Percentiles rank a stretch among this genome's conserved stretches.
These are phyloP conservation scores for Neonectria hederae DNA, from an alignment of 2,329 filamentous ascomycete genomes.

Conservation along the genomic window DNA sequence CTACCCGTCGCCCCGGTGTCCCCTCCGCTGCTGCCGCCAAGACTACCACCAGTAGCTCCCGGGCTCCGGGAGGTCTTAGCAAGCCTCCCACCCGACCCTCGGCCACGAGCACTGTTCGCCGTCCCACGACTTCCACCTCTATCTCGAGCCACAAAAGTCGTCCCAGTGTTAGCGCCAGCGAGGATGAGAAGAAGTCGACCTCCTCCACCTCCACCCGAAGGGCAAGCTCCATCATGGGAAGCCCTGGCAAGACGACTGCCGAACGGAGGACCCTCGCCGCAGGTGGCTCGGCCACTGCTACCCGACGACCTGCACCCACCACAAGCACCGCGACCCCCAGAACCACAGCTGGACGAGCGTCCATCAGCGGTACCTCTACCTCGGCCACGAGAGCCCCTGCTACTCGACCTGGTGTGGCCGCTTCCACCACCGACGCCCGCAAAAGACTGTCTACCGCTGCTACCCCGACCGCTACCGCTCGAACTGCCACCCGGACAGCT, in stretches of 20 bases:
- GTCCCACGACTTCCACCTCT: slow-evolving; percentile 49
- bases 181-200: slow-evolving; percentile 59
- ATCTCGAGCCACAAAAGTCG: slow-evolving; percentile 56
- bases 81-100: slow-evolving; percentile 61
- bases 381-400: slow-evolving; percentile 50
- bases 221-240: slow-evolving; percentile 55
- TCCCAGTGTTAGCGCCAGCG: slow-evolving; percentile 59
- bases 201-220: slow-evolving; percentile 53
- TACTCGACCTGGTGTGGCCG: slow-evolving; percentile 50
- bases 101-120: slow-evolving; percentile 46
- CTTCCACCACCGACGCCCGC: slow-evolving; percentile 57
- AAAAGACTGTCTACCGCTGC: slow-evolving; percentile 66
- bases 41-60: slow-evolving; percentile 45
- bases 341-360: slow-evolving; percentile 46
- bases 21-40: slow-evolving; percentile 43
- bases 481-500: slow-evolving; percentile 53
- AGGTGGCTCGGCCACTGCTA: slow-evolving; percentile 44
- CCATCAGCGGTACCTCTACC: slow-evolving; percentile 38
- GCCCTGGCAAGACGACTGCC: slow-evolving; percentile 46
- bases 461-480: slow-evolving; percentile 48
- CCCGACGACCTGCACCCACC: slow-evolving; percentile 48
- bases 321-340: slow-evolving; percentile 48
- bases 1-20: slow-evolving; percentile 46
- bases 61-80: slow-evolving; percentile 53
- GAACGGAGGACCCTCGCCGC: slow-evolving; percentile 50